Evolutionary conservation across 352 stramenopile species (phyloP).

Genomic region (Globisporangium apiculatum): DNA sequence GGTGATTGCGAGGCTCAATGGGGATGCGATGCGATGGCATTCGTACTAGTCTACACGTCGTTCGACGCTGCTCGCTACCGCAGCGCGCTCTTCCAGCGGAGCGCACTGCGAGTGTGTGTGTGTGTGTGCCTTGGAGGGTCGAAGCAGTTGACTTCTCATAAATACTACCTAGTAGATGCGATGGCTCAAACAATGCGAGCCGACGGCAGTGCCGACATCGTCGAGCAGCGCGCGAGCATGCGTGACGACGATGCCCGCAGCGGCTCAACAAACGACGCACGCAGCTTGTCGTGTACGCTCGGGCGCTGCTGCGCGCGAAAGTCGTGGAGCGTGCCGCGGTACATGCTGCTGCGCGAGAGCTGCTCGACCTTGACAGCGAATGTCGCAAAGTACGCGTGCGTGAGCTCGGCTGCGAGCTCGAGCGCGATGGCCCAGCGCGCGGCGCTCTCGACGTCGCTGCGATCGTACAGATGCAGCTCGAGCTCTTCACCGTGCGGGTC

Average conservation of each 20-base stretch:
- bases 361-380: constrained; percentile 61
- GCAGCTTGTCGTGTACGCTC: constrained; percentile 22
- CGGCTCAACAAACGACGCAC: constrained; percentile 9
- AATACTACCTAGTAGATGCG: background rate
- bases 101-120: no score
- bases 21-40: no score
- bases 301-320: constrained; percentile 21
- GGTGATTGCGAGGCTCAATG: no score
- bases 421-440: constrained; percentile 39
- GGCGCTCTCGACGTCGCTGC: constrained; percentile 21
- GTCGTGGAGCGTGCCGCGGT: constrained; percentile 51
- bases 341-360: constrained; percentile 54
- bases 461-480: constrained; percentile 39
- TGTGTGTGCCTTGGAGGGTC: no score
- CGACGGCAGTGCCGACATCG: no score
- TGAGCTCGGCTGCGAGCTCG: constrained; percentile 50
- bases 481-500: constrained; percentile 30
- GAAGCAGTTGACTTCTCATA: background rate
- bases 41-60: no score
- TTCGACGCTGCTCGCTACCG: no score
- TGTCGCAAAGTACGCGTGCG: constrained; percentile 46
- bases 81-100: no score
- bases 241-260: background rate
- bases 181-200: no score
- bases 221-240: background rate